Conservation (phyloP, 768 basidiomycete species). For the Chiua virens region DNA sequence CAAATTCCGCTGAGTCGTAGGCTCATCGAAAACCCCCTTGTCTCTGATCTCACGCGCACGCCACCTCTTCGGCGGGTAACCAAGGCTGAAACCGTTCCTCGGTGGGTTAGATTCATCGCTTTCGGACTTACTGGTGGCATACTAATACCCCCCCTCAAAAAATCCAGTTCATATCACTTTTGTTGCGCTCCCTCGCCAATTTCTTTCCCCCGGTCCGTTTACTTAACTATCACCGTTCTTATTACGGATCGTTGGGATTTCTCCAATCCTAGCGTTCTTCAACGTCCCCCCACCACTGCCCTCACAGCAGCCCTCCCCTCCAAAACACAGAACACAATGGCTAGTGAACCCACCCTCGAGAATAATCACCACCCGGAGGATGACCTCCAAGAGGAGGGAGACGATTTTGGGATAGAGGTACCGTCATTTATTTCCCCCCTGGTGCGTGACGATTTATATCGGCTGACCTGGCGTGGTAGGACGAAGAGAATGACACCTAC, state of each 20-base stretch:
- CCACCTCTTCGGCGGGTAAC: too few relatives aligned
- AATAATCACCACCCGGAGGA: background rate
- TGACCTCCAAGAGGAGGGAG: slow-evolving; percentile 20
- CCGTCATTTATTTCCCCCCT: background rate
- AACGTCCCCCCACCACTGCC: background rate
- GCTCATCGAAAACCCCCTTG: too few relatives aligned
- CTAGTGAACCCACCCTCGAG: slow-evolving; percentile 13
- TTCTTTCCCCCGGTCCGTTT: slow-evolving; percentile 11
- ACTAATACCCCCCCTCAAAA: background rate
- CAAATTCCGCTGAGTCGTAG: background rate
- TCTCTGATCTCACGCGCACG: too few relatives aligned
- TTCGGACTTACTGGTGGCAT: too few relatives aligned
- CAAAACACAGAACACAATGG: slow-evolving; percentile 15
- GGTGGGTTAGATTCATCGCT: too few relatives aligned
- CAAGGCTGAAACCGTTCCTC: too few relatives aligned
- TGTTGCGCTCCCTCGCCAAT: background rate
- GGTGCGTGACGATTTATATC: background rate
- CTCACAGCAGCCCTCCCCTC: background rate
- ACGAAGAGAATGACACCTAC: slow-evolving; percentile 15
- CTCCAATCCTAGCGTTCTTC: slow-evolving; percentile 3
- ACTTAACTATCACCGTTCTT: slow-evolving; percentile 4
- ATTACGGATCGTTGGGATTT: slow-evolving; percentile 4
- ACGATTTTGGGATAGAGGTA: slow-evolving; percentile 28
- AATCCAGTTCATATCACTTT: background rate
- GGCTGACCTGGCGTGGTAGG: slow-evolving; percentile 9